phyloP scores from a whole-genome alignment of 2,329 filamentous ascomycete species.

The Bisporella sp. region DNA sequence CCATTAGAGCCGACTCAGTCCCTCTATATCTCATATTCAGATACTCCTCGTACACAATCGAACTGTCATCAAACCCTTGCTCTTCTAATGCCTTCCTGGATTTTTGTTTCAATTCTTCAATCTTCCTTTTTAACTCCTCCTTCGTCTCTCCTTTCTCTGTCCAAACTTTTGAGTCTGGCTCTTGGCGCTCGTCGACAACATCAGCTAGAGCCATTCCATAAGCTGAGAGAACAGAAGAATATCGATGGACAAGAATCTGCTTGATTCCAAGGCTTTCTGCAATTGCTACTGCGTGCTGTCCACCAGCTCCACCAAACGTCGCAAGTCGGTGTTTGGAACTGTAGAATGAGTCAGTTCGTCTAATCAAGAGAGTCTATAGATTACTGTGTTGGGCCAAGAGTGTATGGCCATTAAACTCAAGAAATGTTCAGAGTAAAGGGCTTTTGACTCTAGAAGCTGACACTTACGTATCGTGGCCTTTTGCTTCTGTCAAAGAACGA shows the following conservation, averaged over 20 bases:
- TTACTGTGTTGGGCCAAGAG: no score
- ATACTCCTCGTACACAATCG: constrained; percentile 84
- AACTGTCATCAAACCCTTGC: constrained; percentile 70
- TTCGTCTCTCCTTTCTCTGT: constrained; percentile 50
- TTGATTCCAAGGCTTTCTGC: constrained; percentile 76
- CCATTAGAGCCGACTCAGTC: constrained; percentile 87
- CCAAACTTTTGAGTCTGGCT: constrained; percentile 61
- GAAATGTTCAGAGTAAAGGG: no score
- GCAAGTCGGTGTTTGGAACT: constrained; percentile 72
- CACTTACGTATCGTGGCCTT: constrained; percentile 73
- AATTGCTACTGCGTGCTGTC: constrained; percentile 88
- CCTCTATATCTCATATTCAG: constrained; percentile 90
- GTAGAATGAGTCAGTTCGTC: no score
- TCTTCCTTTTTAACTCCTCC: constrained; percentile 61
- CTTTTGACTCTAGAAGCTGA: no score
- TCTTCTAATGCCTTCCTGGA: constrained; percentile 60
- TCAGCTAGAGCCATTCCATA: constrained; percentile 92
- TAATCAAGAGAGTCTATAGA: no score
- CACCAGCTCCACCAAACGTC: constrained; percentile 86
- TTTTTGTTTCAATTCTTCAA: constrained; percentile 73
- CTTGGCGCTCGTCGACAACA: constrained; percentile 85
- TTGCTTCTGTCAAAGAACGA: constrained; percentile 82
- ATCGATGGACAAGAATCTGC: constrained; percentile 79
- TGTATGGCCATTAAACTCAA: no score
- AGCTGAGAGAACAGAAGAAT: constrained; percentile 83